Conservation (phyloP, 2,329 filamentous ascomycete species). For the Fusarium tupiense region DNA sequence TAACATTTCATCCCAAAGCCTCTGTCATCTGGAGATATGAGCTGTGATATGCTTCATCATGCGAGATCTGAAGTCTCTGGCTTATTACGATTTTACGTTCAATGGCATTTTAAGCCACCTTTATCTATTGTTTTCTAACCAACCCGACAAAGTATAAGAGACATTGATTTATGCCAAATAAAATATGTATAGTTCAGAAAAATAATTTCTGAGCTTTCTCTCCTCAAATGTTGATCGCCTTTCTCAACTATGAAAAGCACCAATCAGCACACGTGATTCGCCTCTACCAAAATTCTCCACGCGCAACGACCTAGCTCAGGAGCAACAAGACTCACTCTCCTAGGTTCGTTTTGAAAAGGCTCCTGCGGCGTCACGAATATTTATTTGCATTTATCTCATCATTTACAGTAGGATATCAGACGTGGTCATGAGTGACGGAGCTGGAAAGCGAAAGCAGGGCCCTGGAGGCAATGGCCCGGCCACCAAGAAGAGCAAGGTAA, state of each 20-base stretch:
- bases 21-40: background rate
- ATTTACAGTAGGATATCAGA: background rate
- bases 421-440: conserved; percentile 45
- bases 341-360: background rate
- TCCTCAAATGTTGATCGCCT: background rate
- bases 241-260: background rate
- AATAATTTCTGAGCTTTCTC: background rate
- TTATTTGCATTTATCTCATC: background rate
- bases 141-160: background rate
- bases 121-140: background rate
- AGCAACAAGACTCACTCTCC: background rate
- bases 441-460: conserved; percentile 50
- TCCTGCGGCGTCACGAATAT: background rate
- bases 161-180: background rate
- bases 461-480: conserved; percentile 42
- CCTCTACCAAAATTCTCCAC: conserved; percentile 34
- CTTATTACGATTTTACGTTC: background rate
- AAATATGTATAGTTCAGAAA: background rate
- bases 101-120: background rate
- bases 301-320: conserved; percentile 11
- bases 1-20: background rate
- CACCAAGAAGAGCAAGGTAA: conserved; percentile 55
- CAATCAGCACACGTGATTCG: conserved; percentile 31
- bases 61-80: background rate
- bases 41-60: background rate